Conservation (phyloP, 768 basidiomycete genomes). For the Gyrodon lividus region DNA sequence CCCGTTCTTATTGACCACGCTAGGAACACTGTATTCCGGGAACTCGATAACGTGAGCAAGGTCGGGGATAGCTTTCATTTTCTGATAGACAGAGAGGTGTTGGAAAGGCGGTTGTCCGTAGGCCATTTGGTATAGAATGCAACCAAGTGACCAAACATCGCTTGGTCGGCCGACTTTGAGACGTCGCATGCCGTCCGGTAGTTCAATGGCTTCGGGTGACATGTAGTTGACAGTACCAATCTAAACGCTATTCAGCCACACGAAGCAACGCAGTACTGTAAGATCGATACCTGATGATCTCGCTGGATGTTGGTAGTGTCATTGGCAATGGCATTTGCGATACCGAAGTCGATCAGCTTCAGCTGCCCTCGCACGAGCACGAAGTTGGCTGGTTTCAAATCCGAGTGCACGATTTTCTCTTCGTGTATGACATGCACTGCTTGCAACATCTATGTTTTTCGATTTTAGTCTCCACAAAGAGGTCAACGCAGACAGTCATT, state of each 20-base stretch:
- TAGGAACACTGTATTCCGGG: slow-evolving; percentile 61
- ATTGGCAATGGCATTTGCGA: slow-evolving; percentile 97
- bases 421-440: slow-evolving; percentile 98
- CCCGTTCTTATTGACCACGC: slow-evolving; percentile 34
- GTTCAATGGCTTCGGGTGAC: slow-evolving; percentile 95
- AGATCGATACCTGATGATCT: slow-evolving; percentile 75
- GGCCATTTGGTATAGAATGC: slow-evolving; percentile 98
- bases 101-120: slow-evolving; percentile 94
- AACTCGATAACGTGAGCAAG: slow-evolving; percentile 75
- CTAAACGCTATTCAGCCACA: slow-evolving; percentile 37
- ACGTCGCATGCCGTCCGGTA: slow-evolving; percentile 81
- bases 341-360: slow-evolving; percentile 99
- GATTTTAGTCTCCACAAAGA: not conserved
- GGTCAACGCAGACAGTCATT: not conserved
- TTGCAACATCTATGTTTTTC: slow-evolving; percentile 78
- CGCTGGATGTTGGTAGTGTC: slow-evolving; percentile 98
- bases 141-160: slow-evolving; percentile 97
- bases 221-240: slow-evolving; percentile 98
- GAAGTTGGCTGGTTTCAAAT: slow-evolving; percentile 98
- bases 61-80: slow-evolving; percentile 94
- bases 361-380: slow-evolving; percentile 92
- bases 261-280: not conserved
- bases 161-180: slow-evolving; percentile 94
- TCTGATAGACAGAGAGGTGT: slow-evolving; percentile 76
- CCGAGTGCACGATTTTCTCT: slow-evolving; percentile 98